Conservation (phyloP, 2,329 filamentous ascomycete species). For the Ampelomyces quisqualis region DNA sequence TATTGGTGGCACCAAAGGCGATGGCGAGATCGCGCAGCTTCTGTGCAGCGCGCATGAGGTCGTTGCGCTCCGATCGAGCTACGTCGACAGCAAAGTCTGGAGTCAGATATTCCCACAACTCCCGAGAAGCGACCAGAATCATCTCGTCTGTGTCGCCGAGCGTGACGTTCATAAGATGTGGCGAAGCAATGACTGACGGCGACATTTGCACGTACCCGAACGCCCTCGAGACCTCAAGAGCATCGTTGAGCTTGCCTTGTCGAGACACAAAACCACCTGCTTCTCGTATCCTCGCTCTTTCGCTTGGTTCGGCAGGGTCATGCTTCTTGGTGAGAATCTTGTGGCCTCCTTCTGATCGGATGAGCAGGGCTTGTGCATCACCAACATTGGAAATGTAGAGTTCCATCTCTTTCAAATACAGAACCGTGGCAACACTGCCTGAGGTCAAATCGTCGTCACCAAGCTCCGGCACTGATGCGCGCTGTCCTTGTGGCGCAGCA, state of each 20-base stretch:
- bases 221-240: slow-evolving; percentile 85
- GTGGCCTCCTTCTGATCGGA: slow-evolving; percentile 82
- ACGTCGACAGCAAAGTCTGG: slow-evolving; percentile 91
- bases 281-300: slow-evolving; percentile 86
- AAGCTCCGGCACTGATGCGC: slow-evolving; percentile 69
- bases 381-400: slow-evolving; percentile 94
- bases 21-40: slow-evolving; percentile 94
- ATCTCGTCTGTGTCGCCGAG: slow-evolving; percentile 90
- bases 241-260: slow-evolving; percentile 89
- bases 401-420: slow-evolving; percentile 86
- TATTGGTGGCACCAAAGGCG: slow-evolving; percentile 87
- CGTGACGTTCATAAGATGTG: slow-evolving; percentile 74
- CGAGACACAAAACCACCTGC: slow-evolving; percentile 95
- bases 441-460: slow-evolving; percentile 87
- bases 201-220: slow-evolving; percentile 94
- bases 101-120: slow-evolving; percentile 92
- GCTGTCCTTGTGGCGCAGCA: slow-evolving; percentile 48
- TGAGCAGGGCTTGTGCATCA: slow-evolving; percentile 92
- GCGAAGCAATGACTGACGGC: slow-evolving; percentile 88
- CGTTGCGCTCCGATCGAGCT: slow-evolving; percentile 78
- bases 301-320: slow-evolving; percentile 81
- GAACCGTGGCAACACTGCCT: slow-evolving; percentile 86
- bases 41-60: slow-evolving; percentile 93
- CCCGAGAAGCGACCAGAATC: slow-evolving; percentile 83
- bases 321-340: slow-evolving; percentile 87